Percentiles rank a stretch among this genome's conserved stretches.
Evolutionary conservation across 2,329 filamentous ascomycete genomes (phyloP).

Genomic region (Xylariaceae sp.): DNA sequence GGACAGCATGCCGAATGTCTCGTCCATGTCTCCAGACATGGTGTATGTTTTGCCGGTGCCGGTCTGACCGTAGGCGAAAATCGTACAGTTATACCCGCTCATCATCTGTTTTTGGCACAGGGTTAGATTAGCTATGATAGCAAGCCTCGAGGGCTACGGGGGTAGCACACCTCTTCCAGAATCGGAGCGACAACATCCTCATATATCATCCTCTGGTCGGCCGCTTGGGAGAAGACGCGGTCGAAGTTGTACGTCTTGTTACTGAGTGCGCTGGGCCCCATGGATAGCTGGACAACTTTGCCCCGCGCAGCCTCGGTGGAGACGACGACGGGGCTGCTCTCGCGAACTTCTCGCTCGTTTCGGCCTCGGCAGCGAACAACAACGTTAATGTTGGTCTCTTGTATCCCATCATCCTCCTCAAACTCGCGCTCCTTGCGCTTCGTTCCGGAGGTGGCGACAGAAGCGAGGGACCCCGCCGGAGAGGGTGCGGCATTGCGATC

Average conservation of each 20-base stretch:
- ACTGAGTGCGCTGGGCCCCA: slow-evolving; percentile 86
- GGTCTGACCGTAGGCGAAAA: slow-evolving; percentile 97
- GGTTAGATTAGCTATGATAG: too few species aligned
- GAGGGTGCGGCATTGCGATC: slow-evolving; percentile 51
- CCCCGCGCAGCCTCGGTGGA: slow-evolving; percentile 84
- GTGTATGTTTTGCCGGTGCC: slow-evolving; percentile 99
- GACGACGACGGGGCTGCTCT: slow-evolving; percentile 92
- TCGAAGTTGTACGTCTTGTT: slow-evolving; percentile 98
- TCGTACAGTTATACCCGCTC: slow-evolving; percentile 92
- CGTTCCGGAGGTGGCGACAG: slow-evolving; percentile 51
- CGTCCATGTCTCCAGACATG: slow-evolving; percentile 96
- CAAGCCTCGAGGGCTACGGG: too few species aligned
- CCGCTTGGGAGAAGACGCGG: slow-evolving; percentile 91
- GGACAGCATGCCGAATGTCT: slow-evolving; percentile 76
- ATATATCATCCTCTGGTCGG: slow-evolving; percentile 89
- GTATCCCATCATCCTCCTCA: slow-evolving; percentile 59
- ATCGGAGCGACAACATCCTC: slow-evolving; percentile 94
- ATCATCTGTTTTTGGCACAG: slow-evolving; percentile 78
- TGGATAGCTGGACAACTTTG: slow-evolving; percentile 75
- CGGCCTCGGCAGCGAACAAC: slow-evolving; percentile 91
- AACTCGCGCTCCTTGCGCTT: slow-evolving; percentile 89
- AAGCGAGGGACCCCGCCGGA: slow-evolving; percentile 64
- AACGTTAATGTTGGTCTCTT: slow-evolving; percentile 96
- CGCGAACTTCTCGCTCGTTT: slow-evolving; percentile 84
- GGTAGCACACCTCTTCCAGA: slow-evolving; percentile 68